These are phyloP conservation scores for Skeletonema marinoi DNA, from an alignment of 108 stramenopile species.

Conservation along the genomic window DNA sequence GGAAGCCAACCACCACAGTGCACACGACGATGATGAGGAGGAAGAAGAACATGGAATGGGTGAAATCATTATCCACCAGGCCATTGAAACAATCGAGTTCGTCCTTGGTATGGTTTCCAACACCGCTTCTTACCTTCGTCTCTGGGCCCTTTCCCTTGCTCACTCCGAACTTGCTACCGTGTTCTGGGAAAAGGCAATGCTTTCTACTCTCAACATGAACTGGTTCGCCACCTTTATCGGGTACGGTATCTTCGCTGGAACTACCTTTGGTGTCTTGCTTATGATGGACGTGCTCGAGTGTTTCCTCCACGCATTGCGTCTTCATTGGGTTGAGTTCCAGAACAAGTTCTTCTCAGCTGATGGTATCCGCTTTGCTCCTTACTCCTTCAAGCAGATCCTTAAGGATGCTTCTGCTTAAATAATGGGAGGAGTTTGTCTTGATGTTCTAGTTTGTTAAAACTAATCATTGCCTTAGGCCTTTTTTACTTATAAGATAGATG, in stretches of 20 bases:
- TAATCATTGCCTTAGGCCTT: neutral
- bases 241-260: slow-evolving; percentile 95
- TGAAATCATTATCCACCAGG: slow-evolving; percentile 94
- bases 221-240: slow-evolving; percentile 92
- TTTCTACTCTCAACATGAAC: slow-evolving; percentile 90
- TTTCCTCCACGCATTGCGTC: slow-evolving; percentile 98
- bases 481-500: neutral
- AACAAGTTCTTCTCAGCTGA: slow-evolving; percentile 98
- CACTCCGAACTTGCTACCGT: slow-evolving; percentile 98
- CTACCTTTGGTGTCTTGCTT: slow-evolving; percentile 95
- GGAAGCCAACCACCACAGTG: slow-evolving; percentile 60
- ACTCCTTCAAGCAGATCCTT: slow-evolving; percentile 85
- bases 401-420: slow-evolving; percentile 58
- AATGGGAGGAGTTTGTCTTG: neutral
- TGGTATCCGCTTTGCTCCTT: slow-evolving; percentile 91
- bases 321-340: slow-evolving; percentile 99
- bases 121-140: slow-evolving; percentile 99
- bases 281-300: slow-evolving; percentile 99
- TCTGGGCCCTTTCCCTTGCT: slow-evolving; percentile 98
- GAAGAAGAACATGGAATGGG: slow-evolving; percentile 90
- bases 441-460: neutral
- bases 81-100: slow-evolving; percentile 99
- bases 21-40: slow-evolving; percentile 66
- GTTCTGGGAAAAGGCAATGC: slow-evolving; percentile 98
- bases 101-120: slow-evolving; percentile 98